These are phyloP conservation scores for Alternaria sp. DNA, from an alignment of 2,329 filamentous ascomycete genomes.

Conservation along the genomic window DNA sequence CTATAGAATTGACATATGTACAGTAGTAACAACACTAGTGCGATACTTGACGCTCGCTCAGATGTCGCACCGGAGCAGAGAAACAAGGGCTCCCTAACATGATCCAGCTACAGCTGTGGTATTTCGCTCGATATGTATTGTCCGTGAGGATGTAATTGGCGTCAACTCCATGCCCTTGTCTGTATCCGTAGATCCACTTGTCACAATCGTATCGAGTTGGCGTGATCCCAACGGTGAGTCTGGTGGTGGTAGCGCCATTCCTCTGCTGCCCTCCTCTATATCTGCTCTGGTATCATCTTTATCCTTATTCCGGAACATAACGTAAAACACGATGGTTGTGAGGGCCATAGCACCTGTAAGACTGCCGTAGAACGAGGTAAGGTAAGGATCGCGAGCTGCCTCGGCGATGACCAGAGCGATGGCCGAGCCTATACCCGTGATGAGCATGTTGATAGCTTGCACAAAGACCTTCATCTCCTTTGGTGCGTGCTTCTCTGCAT, in stretches of 20 bases:
- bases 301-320: slow-evolving; percentile 37
- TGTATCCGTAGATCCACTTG: background rate
- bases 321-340: slow-evolving; percentile 35
- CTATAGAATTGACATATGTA: background rate
- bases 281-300: background rate
- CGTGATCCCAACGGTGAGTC: background rate
- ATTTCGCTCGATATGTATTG: background rate
- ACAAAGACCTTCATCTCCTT: slow-evolving; percentile 53
- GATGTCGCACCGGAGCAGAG: background rate
- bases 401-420: slow-evolving; percentile 44
- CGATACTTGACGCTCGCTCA: background rate
- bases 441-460: slow-evolving; percentile 46
- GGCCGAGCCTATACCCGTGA: slow-evolving; percentile 42
- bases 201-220: background rate
- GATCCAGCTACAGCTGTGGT: background rate
- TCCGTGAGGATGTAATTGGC: background rate
- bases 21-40: background rate
- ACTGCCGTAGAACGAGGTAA: slow-evolving; percentile 39
- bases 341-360: slow-evolving; percentile 33
- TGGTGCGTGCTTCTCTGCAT: slow-evolving; percentile 55
- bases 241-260: background rate
- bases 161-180: background rate
- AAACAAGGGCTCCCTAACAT: background rate
- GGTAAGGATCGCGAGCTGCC: slow-evolving; percentile 40
- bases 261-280: background rate